These are phyloP conservation scores for Pseudotsuga menziesii DNA, from an alignment of 75 land plant species.

Conservation along the genomic window DNA sequence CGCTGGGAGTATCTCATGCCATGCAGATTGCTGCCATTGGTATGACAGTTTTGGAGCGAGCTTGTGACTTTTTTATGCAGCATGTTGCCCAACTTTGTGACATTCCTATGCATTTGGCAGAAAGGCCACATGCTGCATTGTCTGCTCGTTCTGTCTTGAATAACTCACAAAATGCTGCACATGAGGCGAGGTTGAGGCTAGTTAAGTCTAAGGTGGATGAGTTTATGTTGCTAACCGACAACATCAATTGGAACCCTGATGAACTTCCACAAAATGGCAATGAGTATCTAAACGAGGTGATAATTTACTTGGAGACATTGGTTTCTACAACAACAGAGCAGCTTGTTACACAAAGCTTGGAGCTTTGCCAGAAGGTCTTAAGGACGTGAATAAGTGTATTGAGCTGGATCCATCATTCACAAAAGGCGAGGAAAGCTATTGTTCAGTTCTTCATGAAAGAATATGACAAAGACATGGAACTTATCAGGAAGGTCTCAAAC, in stretches of 20 bases:
- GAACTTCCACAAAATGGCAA: slow-evolving; percentile 65
- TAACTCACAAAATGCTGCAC: slow-evolving; percentile 42
- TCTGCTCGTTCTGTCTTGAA: slow-evolving; percentile 51
- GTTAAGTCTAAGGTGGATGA: slow-evolving; percentile 63
- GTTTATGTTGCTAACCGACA: slow-evolving; percentile 69
- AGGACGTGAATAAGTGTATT: too few species aligned
- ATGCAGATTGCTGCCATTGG: slow-evolving; percentile 98
- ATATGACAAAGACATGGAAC: too few species aligned
- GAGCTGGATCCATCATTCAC: too few species aligned
- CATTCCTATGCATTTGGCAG: slow-evolving; percentile 72
- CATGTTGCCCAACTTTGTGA: slow-evolving; percentile 94
- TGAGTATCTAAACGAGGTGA: slow-evolving; percentile 92
- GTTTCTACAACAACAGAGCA: too few species aligned
- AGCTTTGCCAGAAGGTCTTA: too few species aligned
- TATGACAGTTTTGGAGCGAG: slow-evolving; percentile 85
- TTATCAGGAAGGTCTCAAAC: too few species aligned
- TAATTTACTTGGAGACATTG: slow-evolving; percentile 32
- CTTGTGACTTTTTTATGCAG: slow-evolving; percentile 81
- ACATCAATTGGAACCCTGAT: slow-evolving; percentile 86
- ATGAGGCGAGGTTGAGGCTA: slow-evolving; percentile 43
- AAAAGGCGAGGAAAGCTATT: too few species aligned
- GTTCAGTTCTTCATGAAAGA: too few species aligned
- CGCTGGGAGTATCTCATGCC: slow-evolving; percentile 77
- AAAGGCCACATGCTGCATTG: slow-evolving; percentile 34
- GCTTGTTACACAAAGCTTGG: too few species aligned